A percentile compares a stretch with the other conserved stretches of the same genome.
These are phyloP conservation scores for Candida xiaguanensis DNA, from an alignment of 805 yeast genomes.

Conservation along the genomic window DNA sequence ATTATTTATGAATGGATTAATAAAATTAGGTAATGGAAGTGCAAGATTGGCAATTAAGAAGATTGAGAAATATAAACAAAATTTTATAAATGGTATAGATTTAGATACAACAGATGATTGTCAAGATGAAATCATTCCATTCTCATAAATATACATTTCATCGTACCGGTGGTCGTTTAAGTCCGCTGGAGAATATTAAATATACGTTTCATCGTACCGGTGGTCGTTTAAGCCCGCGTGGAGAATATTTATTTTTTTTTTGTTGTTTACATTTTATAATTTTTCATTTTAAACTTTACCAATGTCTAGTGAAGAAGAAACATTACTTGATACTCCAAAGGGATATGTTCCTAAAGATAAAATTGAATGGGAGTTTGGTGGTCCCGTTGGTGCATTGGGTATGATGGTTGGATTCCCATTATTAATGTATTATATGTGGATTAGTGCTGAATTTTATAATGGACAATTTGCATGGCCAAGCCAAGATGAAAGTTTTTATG, in stretches of 20 bases:
- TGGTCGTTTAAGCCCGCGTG: no score
- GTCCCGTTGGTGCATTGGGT: slow-evolving; percentile 81
- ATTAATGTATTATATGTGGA: slow-evolving; percentile 96
- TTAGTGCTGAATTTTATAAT: slow-evolving; percentile 73
- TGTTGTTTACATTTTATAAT: background rate
- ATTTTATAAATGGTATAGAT: slow-evolving; percentile 10
- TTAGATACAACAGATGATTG: background rate
- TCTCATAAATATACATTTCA: slow-evolving; percentile 10
- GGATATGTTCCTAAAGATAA: slow-evolving; percentile 42
- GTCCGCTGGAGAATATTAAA: no score
- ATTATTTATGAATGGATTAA: slow-evolving; percentile 27
- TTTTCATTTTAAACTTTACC: background rate
- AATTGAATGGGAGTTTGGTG: slow-evolving; percentile 89
- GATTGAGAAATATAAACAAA: slow-evolving; percentile 10
- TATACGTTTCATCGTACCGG: no score
- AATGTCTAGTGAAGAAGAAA: slow-evolving; percentile 2
- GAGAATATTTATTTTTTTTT: no score
- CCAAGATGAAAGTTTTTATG: slow-evolving; percentile 50
- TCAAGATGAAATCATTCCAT: slow-evolving; percentile 12
- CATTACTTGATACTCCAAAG: slow-evolving; percentile 4
- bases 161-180: background rate
- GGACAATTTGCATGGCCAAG: slow-evolving; percentile 72
- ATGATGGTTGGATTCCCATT: slow-evolving; percentile 93
- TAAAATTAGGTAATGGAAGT: slow-evolving; percentile 32
- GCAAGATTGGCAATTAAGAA: slow-evolving; percentile 20